Evolutionary conservation across 495 filamentous ascomycete species (phyloP).

Genomic region (Xylaria intraflava): DNA sequence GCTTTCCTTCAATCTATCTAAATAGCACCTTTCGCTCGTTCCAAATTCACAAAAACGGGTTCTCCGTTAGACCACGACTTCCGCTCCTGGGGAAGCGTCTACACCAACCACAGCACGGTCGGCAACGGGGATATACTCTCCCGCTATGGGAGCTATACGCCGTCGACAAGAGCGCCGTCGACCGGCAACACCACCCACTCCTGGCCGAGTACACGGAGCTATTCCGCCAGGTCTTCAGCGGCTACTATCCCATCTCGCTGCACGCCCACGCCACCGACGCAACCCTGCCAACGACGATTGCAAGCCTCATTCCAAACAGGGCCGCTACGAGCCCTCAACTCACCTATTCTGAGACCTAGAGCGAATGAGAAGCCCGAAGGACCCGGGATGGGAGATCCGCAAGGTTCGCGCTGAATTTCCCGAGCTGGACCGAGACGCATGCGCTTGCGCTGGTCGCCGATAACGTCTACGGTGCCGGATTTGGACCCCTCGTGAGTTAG

Average conservation of each 20-base stretch:
- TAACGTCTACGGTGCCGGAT: slow-evolving; percentile 6
- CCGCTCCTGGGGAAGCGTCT: slow-evolving; percentile 9
- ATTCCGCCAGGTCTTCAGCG: slow-evolving; percentile 4
- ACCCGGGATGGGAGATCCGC: background rate
- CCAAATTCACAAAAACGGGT: no score
- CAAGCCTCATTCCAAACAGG: slow-evolving; percentile 5
- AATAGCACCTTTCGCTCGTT: no score
- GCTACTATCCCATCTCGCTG: slow-evolving; percentile 14
- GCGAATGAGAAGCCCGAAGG: slow-evolving; percentile 1
- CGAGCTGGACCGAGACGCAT: slow-evolving; percentile 4
- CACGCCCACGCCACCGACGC: slow-evolving; percentile 10
- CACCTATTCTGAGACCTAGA: background rate
- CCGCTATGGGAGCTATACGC: slow-evolving; percentile 8
- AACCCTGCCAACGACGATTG: slow-evolving; percentile 3
- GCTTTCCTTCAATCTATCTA: no score
- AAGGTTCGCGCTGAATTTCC: slow-evolving; percentile 1
- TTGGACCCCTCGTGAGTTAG: slow-evolving; percentile 5
- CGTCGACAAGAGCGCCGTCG: slow-evolving; percentile 4
- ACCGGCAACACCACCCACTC: slow-evolving; percentile 9
- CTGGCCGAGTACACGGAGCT: slow-evolving; percentile 9
- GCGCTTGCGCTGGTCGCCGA: slow-evolving; percentile 1
- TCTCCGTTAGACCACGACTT: slow-evolving; percentile 8
- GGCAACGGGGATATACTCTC: slow-evolving; percentile 5
- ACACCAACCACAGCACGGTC: slow-evolving; percentile 11
- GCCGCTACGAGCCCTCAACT: slow-evolving; percentile 5